Evolutionary conservation across 2,329 filamentous ascomycete species (phyloP).

Genomic region (Xenoacremonium recifei): DNA sequence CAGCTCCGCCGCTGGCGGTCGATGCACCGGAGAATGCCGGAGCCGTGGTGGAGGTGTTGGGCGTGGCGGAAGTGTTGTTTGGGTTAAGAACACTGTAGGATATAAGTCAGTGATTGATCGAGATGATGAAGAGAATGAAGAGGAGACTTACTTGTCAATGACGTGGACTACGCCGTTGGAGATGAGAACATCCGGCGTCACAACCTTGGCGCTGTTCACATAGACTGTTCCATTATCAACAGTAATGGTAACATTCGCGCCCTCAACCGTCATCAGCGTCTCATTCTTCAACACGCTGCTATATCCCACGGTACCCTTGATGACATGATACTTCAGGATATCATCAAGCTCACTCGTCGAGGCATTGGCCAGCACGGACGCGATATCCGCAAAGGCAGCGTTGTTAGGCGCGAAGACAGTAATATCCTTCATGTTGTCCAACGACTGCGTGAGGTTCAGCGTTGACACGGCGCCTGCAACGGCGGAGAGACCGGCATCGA

Average conservation of each 20-base stretch:
- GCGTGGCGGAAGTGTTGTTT: constrained; percentile 33
- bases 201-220: constrained; percentile 41
- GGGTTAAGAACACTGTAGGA: constrained; percentile 48
- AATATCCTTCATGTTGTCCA: constrained; percentile 30
- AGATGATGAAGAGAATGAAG: not conserved
- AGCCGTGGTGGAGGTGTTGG: constrained; percentile 35
- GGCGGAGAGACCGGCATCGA: constrained; percentile 20
- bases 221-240: constrained; percentile 38
- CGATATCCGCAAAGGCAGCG: constrained; percentile 55
- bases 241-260: constrained; percentile 41
- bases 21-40: constrained; percentile 54
- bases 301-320: constrained; percentile 47
- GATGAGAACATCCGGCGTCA: constrained; percentile 47
- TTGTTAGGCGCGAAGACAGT: constrained; percentile 64
- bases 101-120: constrained; percentile 37
- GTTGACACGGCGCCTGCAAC: constrained; percentile 24
- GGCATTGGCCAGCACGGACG: constrained; percentile 44
- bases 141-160: constrained; percentile 49
- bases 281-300: constrained; percentile 25
- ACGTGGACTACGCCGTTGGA: constrained; percentile 58
- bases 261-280: constrained; percentile 18
- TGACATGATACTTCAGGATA: constrained; percentile 62
- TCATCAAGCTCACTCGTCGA: constrained; percentile 42
- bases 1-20: constrained; percentile 38
- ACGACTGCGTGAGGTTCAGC: constrained; percentile 18